A percentile compares a stretch with the other conserved stretches of the same genome.
phyloP scores from a whole-genome alignment of 225 moss, liverwort and hornwort species.

The Straminergon stramineum region DNA sequence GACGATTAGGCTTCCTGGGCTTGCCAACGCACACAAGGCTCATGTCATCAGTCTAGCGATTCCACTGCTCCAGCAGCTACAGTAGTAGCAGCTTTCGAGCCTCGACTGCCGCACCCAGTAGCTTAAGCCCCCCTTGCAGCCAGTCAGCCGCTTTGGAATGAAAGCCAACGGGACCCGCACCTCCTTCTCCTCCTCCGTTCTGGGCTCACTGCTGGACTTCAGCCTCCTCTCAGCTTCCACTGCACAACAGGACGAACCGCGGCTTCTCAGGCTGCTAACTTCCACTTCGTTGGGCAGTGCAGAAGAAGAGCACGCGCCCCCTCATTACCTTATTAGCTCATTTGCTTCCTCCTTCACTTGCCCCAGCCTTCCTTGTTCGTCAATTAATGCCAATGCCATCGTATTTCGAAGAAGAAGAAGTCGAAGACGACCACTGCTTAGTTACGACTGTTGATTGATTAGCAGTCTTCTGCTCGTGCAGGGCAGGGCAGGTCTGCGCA shows the following conservation, averaged over 20 bases:
- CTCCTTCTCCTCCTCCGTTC: neutral
- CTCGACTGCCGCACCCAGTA: neutral
- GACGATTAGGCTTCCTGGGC: neutral
- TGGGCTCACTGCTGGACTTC: neutral
- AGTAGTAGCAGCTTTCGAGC: neutral
- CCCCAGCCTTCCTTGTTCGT: neutral
- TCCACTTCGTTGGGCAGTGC: neutral
- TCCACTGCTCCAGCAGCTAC: neutral
- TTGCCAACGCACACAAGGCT: neutral
- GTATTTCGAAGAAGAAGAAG: neutral
- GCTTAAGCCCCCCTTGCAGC: neutral
- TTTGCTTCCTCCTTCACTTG: neutral
- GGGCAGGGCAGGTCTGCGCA: neutral
- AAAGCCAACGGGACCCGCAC: neutral
- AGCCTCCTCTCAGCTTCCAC: neutral
- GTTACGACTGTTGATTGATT: neutral
- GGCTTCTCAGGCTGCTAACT: neutral
- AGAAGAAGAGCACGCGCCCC: neutral
- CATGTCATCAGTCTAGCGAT: neutral
- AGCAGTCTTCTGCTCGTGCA: slow-evolving; percentile 9
- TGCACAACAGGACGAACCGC: neutral
- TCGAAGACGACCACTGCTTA: neutral
- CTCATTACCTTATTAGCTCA: neutral
- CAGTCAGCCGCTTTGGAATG: slow-evolving; percentile 5
- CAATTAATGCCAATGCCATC: slow-evolving; percentile 10